Base-by-base conservation (phyloP, 768 basidiomycete genomes). In the Amyloporia xantha region DNA sequence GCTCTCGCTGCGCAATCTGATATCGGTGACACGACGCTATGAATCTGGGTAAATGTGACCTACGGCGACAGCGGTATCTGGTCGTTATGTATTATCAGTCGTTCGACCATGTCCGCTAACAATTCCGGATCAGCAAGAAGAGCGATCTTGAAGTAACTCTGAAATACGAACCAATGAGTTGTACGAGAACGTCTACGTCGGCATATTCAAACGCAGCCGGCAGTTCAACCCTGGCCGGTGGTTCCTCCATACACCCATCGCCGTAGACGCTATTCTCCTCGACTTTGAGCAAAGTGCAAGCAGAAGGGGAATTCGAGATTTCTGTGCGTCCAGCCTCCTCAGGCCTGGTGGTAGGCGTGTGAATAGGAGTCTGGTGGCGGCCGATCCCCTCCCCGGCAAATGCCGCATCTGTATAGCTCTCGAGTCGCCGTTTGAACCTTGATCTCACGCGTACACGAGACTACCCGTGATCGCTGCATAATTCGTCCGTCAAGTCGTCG, bases 71-170 rank as follows among this genome's bases (percentile, higher is more conserved):
- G 74, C 49, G 91, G 87, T 66, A 99, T 92, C 64, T 80, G 82
- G 73, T 99, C 95, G 75, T 99, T 99, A 78, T 96, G 91, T 47
- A 78, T 73, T 69, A 96, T 93, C 60, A 99, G 74, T 54, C 93
- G 87, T 63, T 93, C 82, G 59, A 99, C 81, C 94, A 98, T 98
- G 69, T 94, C 89, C 60, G 91, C 92, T 94, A 66, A 24, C 65
- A 40, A 54, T 52, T 59, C 48, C 55, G 48, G 48, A 49, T 47
- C 37, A 48, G 35, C 27, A 38, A 52, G 48, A 35, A 38, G 13
- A 27, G 36, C 3, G 13, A 27, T 27, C 4, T 4, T 39, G 40
- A 39, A 20, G n/a, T n/a, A n/a, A n/a, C n/a, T n/a, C n/a, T n/a
- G 4, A 19, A 20, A 58, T 40, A 68, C 65, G 58, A 65, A 94